phyloP scores from a whole-genome alignment of 2,329 filamentous ascomycete genomes.

The Cercospora citrullina region DNA sequence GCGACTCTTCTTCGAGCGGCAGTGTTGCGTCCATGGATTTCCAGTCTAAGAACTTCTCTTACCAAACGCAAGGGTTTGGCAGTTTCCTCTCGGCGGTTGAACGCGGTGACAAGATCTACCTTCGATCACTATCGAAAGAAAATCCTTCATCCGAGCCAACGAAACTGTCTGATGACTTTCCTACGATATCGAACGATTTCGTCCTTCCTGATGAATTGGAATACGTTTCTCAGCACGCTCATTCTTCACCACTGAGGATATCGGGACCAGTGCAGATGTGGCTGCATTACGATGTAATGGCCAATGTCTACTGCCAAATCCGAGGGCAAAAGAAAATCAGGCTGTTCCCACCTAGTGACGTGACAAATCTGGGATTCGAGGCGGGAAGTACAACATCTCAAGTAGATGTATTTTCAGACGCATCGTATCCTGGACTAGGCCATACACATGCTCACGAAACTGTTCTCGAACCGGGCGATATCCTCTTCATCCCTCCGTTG shows the following conservation, averaged over 20 bases:
- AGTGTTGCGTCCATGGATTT: slow-evolving; percentile 68
- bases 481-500: slow-evolving; percentile 76
- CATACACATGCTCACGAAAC: slow-evolving; percentile 67
- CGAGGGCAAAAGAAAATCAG: slow-evolving; percentile 70
- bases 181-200: slow-evolving; percentile 69
- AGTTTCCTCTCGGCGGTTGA: slow-evolving; percentile 64
- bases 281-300: slow-evolving; percentile 90
- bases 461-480: slow-evolving; percentile 67
- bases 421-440: slow-evolving; percentile 29
- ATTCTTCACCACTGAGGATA: slow-evolving; percentile 77
- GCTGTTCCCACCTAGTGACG: slow-evolving; percentile 76
- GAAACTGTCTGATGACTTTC: slow-evolving; percentile 70
- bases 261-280: slow-evolving; percentile 82
- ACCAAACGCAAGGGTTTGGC: slow-evolving; percentile 67
- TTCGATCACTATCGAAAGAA: slow-evolving; percentile 72
- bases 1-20: slow-evolving; percentile 40
- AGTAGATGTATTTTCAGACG: slow-evolving; percentile 64
- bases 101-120: slow-evolving; percentile 65
- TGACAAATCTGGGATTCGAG: slow-evolving; percentile 67
- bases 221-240: slow-evolving; percentile 61
- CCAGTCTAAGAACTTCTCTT: slow-evolving; percentile 77
- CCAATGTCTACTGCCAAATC: slow-evolving; percentile 82
- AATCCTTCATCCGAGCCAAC: slow-evolving; percentile 70
- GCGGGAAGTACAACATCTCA: slow-evolving; percentile 79
- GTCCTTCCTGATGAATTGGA: slow-evolving; percentile 62